Evolutionary conservation across 805 yeast genomes (phyloP), one percentile per base, ranked within the genome.

Genomic region (Ogataea haglerorum): DNA sequence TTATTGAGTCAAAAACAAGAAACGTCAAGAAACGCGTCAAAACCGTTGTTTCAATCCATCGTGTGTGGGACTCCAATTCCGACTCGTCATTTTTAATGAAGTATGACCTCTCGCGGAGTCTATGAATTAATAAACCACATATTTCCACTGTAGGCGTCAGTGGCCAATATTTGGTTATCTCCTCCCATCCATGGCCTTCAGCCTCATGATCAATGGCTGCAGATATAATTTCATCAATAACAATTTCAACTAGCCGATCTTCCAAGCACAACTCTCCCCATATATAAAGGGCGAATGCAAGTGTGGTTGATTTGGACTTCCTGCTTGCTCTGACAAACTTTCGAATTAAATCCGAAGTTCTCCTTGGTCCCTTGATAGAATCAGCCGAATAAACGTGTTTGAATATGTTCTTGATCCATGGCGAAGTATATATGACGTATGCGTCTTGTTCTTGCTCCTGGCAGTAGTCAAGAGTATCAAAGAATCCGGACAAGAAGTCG

Each of bases 171-270:
- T 82, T 71, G 2, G 82, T 71, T 5, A 80, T 72, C 34, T 73
- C 75, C 14, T 72, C 70, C 87, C 87, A 85, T 34, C 73, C 80
- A 27, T 76, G 73, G 4, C 82, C 84, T 49, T 82, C 87, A n/a
- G 87, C 80, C 49, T 82, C 84, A 53, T 82, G 77, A 48, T 85
- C 93, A 49, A 85, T 73, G 1, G 89, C 82, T 47, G 80, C 82
- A 2, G 80, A 75, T 5, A 86, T 76, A 16, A 85, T 76, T 53
- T 86, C 96, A 47, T 85, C 89, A 9, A 87, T 72, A 17, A 86
- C 65, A 3, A 77, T 60, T 2, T 73, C 68, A 3, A 76, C 72
- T 10, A 87, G 60, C 27, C 77, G 67, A 31, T 80, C 80, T 40
- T 85, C 89, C 2, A 73, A 53, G 16, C 83, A 77, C 10, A 88